phyloP scores from a whole-genome alignment of 441 rosid genomes.

The Bocquillonia castaneifolia region DNA sequence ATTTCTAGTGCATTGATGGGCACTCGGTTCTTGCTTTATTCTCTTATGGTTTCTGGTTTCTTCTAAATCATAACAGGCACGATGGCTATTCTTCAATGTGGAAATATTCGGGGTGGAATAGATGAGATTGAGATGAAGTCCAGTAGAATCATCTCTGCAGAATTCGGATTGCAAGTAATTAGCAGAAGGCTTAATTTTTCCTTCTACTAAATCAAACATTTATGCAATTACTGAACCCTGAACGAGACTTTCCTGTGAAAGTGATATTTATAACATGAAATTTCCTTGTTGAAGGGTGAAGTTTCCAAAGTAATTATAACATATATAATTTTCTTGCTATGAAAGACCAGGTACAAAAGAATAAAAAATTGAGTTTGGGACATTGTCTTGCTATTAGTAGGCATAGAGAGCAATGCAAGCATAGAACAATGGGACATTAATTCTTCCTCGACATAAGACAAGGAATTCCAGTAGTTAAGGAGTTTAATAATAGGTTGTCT shows the following conservation, averaged over 20 bases:
- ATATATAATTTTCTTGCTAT: not conserved
- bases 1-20: slow-evolving; percentile 17
- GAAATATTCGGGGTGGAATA: slow-evolving; percentile 2
- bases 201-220: slow-evolving; percentile 11
- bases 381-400: slow-evolving; percentile 12
- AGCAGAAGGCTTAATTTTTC: slow-evolving; percentile 20
- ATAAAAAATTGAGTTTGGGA: slow-evolving; percentile 12
- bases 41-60: slow-evolving; percentile 32
- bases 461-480: slow-evolving; percentile 24
- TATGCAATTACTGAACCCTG: slow-evolving; percentile 4
- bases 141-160: slow-evolving; percentile 4
- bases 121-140: slow-evolving; percentile 30
- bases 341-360: not conserved
- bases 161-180: slow-evolving; percentile 17
- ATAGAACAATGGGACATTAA: slow-evolving; percentile 22
- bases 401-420: slow-evolving; percentile 27
- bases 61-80: not conserved
- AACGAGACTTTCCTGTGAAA: slow-evolving; percentile 4
- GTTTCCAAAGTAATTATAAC: slow-evolving; percentile 15
- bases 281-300: slow-evolving; percentile 16
- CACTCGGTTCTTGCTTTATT: slow-evolving; percentile 18
- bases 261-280: slow-evolving; percentile 16
- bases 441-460: slow-evolving; percentile 11
- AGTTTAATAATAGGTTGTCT: slow-evolving; percentile 14
- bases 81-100: not conserved